phyloP scores from a whole-genome alignment of 495 filamentous ascomycete genomes.

The Astrothelium subdiscretum region DNA sequence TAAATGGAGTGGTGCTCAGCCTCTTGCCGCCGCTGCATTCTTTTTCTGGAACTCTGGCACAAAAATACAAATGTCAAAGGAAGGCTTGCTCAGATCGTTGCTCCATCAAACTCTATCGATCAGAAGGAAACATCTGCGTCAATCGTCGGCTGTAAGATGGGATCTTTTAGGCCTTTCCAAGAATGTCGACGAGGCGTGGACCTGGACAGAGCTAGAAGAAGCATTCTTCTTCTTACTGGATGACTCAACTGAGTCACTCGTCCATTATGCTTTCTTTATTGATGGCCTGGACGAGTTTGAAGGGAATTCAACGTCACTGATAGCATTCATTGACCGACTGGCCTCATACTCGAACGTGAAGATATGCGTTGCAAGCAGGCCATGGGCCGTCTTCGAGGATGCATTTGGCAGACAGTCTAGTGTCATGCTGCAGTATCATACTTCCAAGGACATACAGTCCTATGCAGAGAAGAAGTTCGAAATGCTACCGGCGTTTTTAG shows the following conservation, averaged over 20 bases:
- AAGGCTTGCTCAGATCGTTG: background rate
- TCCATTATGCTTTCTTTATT: background rate
- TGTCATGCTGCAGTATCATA: background rate
- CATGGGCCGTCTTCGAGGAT: background rate
- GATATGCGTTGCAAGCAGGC: background rate
- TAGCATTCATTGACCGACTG: background rate
- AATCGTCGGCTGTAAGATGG: too few species aligned
- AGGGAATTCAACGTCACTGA: background rate
- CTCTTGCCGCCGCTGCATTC: background rate
- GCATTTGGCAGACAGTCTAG: background rate
- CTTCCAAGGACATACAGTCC: background rate
- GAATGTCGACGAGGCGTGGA: background rate
- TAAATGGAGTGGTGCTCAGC: background rate
- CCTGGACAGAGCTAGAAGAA: background rate
- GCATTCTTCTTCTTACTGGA: background rate
- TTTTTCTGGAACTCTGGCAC: background rate
- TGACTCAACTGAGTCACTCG: too few species aligned
- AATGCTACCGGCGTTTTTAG: background rate
- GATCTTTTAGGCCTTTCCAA: too few species aligned
- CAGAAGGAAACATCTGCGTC: background rate
- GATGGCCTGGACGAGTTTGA: background rate
- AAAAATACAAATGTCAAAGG: background rate
- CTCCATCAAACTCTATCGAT: background rate
- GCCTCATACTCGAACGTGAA: background rate
- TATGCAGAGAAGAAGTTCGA: background rate